phyloP scores from a whole-genome alignment of 2,329 filamentous ascomycete genomes.

The Biscogniauxia marginata region DNA sequence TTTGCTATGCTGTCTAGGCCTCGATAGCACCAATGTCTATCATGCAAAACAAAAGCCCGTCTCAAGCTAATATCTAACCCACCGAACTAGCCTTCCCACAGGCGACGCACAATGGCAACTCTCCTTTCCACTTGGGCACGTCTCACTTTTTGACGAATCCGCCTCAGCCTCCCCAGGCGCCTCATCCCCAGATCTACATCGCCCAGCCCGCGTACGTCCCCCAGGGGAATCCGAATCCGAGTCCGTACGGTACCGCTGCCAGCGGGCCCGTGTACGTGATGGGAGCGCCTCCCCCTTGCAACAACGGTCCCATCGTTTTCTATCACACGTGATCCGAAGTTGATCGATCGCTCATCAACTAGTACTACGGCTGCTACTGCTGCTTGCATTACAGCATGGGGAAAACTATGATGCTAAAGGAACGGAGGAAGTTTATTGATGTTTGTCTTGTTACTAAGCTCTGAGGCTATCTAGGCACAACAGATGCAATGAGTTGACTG shows the following conservation, averaged over 20 bases:
- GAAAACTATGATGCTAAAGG: too few relatives aligned
- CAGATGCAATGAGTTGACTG: too few relatives aligned
- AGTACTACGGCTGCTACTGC: not conserved
- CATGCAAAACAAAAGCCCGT: not conserved
- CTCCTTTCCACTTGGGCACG: not conserved
- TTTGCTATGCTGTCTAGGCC: too few relatives aligned
- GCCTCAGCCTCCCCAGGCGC: too few relatives aligned
- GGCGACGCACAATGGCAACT: not conserved
- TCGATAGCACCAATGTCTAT: too few relatives aligned
- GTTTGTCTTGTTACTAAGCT: too few relatives aligned
- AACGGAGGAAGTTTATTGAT: too few relatives aligned
- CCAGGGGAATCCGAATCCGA: not conserved
- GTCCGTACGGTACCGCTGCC: not conserved
- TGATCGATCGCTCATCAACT: not conserved
- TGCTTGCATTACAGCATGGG: not conserved
- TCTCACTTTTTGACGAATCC: not conserved
- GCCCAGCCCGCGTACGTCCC: not conserved
- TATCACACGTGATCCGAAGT: not conserved
- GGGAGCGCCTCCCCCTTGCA: not conserved
- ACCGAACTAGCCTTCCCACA: not conserved
- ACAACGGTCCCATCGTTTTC: not conserved
- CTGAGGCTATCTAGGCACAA: too few relatives aligned
- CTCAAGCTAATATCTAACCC: not conserved
- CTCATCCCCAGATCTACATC: not conserved
- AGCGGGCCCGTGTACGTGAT: not conserved